A percentile compares a stretch with the other conserved stretches of the same genome.
Conservation (phyloP, 208 protist species). For the Zelonia costaricensis region DNA sequence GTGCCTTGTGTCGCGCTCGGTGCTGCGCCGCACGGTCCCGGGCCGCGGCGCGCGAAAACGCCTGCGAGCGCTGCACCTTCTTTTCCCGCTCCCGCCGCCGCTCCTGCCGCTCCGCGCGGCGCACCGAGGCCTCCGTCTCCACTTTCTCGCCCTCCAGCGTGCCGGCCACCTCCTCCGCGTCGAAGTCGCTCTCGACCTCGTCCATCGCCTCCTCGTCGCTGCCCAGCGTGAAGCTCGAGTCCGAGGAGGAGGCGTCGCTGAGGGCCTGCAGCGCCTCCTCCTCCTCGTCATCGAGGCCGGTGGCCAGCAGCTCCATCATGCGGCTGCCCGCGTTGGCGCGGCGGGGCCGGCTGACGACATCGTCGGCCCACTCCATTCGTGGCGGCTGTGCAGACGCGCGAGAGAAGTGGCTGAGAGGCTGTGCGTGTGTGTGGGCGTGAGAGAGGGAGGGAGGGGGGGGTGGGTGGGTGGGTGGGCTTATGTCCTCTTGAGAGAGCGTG, state of each 20-base stretch:
- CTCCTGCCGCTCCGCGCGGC: conserved; percentile 53
- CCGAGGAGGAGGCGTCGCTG: conserved; percentile 43
- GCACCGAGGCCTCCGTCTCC: conserved; percentile 58
- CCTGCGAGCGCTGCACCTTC: conserved; percentile 26
- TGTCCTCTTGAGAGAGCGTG: too few relatives aligned
- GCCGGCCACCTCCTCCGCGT: conserved; percentile 53
- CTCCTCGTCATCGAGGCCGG: conserved; percentile 71
- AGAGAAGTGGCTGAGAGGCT: not conserved
- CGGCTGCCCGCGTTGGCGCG: conserved; percentile 70
- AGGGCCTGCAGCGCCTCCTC: conserved; percentile 49
- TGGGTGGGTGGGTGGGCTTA: too few relatives aligned
- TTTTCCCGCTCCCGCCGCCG: conserved; percentile 27
- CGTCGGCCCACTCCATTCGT: conserved; percentile 46
- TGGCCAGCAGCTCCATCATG: conserved; percentile 63
- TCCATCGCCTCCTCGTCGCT: conserved; percentile 67
- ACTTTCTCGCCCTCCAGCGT: conserved; percentile 29
- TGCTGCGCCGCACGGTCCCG: conserved; percentile 8
- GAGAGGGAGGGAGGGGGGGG: too few relatives aligned
- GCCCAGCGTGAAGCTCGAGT: conserved; percentile 61
- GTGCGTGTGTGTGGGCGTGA: not conserved
- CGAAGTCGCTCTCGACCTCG: conserved; percentile 79
- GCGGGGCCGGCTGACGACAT: conserved; percentile 30
- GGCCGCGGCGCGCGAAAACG: conserved; percentile 19
- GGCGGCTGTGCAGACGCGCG: not conserved
- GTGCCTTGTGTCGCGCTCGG: conserved; percentile 1